Evolutionary conservation across 129 eudicot genomes (phyloP), one percentile per base, ranked within the genome.

Genomic region (Flaveria ramosissima): DNA sequence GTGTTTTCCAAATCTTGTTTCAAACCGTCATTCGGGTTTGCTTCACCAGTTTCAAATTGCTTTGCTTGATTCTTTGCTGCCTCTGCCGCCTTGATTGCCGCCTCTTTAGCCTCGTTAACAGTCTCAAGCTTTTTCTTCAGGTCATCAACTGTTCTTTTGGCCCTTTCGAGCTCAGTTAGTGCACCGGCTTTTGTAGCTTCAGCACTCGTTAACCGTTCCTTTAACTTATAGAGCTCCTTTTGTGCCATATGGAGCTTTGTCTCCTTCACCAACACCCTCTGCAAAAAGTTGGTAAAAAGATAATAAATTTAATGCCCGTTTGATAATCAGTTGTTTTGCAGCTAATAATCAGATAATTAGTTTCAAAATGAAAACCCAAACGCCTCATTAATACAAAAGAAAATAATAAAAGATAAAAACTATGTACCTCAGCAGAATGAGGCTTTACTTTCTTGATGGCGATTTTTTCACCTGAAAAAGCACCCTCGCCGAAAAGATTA

Each of bases 401-500:
- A 57, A 16, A 0, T 0, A 60, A 30, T 7, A 12, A 63, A 27
- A 61, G 4, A 27, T 15, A 32, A 13, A 36, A 63, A 4, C 30
- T 13, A 75, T 67, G 46, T 85, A 95, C 99, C 86, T 92, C 99
- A 5, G 99, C 94, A 64, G 92, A 91, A 62, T 88, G 85, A 21
- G 97, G 91, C 65, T 84, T 95, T 68, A 88, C 23, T 85, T 89
- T 95, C 88, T 59, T 95, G 75, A 88, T 88, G 50, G 97, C 77
- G 67, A 78, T 78, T 20, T 65, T 95, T 83, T 84, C 96, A 32
- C 96, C 97, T 10, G 96, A 89, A 78, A 88, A 89, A 71, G 96
- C 89, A 74, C 88, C 95, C 83, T 91, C 97, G 24, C 99, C 96
- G 30, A 95, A 95, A 68, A 95, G 87, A 82, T 62, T 95, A 77